Evolutionary conservation across 441 rosid species (phyloP).

Genomic region (Codiaeum variegatum): DNA sequence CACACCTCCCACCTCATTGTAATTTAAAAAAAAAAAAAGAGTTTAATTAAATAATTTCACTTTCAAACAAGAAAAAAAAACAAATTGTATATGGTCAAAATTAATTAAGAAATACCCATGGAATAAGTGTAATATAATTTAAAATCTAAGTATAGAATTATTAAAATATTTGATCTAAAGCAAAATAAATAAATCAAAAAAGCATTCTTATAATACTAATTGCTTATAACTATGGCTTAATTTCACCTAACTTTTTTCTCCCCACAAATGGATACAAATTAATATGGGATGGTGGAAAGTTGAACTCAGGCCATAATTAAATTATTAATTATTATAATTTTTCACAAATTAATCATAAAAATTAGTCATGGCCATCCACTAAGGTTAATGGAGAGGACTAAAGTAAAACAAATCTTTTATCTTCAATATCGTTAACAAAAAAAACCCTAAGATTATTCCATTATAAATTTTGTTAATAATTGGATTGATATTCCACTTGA

Average conservation of each 20-base stretch:
- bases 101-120: neutral
- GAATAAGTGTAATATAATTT: neutral
- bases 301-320: neutral
- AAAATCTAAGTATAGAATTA: neutral
- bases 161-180: neutral
- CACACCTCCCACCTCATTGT: too few relatives aligned
- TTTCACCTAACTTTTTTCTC: conserved; percentile 1
- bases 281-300: neutral
- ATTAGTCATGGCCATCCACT: neutral
- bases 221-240: neutral
- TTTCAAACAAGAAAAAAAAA: neutral
- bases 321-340: neutral
- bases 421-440: too few relatives aligned
- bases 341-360: neutral
- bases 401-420: too few relatives aligned
- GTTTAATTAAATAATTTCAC: neutral
- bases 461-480: too few relatives aligned
- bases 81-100: neutral
- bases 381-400: neutral
- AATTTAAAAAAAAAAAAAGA: too few relatives aligned
- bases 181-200: neutral
- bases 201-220: neutral
- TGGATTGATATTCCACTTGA: too few relatives aligned
- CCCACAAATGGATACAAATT: neutral
- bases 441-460: too few relatives aligned